A percentile compares a stretch with the other conserved stretches of the same genome.
phyloP scores from a whole-genome alignment of 2,329 filamentous ascomycete genomes.

The Xylariales sp. region DNA sequence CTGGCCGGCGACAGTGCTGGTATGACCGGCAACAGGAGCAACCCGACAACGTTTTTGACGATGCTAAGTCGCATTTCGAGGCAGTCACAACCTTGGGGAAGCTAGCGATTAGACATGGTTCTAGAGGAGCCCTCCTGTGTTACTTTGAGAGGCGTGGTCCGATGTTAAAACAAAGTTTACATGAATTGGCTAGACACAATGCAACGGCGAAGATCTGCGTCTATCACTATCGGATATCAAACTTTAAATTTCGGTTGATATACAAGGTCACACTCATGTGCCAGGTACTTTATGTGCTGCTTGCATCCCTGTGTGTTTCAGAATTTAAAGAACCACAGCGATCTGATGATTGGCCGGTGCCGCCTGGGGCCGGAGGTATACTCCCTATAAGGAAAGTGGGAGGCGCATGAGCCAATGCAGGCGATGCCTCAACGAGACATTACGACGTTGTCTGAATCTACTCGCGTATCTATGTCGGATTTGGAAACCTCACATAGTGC shows the following conservation, averaged over 20 bases:
- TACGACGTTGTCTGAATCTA: not conserved
- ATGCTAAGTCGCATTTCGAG: constrained; percentile 1
- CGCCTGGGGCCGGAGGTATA: not conserved
- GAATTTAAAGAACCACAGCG: not conserved
- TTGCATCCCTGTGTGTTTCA: not conserved
- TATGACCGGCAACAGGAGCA: not conserved
- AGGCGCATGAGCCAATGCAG: not conserved
- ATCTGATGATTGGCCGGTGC: not conserved
- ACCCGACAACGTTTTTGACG: not conserved
- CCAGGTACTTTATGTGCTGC: constrained; percentile 1
- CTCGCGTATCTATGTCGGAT: not conserved
- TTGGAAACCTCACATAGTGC: not conserved
- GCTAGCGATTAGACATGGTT: not conserved
- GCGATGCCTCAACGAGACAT: not conserved
- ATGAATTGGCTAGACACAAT: not conserved
- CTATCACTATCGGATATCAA: not conserved
- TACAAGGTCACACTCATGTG: not conserved
- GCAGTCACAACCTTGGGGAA: not conserved
- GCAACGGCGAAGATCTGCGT: not conserved
- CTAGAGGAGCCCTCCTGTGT: too few species aligned
- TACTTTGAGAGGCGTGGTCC: too few species aligned
- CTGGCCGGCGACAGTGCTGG: not conserved
- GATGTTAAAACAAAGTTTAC: not conserved
- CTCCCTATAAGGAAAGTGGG: constrained; percentile 5
- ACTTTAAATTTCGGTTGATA: not conserved